Conservation (phyloP, 768 basidiomycete species). For the Trametes sanguinea region DNA sequence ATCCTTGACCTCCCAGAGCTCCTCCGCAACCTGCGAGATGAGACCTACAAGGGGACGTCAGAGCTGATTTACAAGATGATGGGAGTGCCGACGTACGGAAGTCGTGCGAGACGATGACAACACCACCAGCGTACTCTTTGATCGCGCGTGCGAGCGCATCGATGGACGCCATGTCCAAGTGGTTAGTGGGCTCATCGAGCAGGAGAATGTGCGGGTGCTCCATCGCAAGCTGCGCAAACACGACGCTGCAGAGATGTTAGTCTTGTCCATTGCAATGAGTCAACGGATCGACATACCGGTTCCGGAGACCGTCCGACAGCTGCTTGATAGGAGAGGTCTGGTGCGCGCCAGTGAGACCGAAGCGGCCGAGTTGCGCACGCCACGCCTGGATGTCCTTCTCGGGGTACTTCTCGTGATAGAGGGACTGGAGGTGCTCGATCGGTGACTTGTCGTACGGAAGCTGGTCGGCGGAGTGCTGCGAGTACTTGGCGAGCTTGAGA, state of each 20-base stretch:
- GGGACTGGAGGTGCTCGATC: conserved; percentile 87
- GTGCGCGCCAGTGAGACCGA: conserved; percentile 92
- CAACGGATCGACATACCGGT: conserved; percentile 60
- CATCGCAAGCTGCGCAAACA: conserved; percentile 96
- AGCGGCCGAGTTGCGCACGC: conserved; percentile 92
- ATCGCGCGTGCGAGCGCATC: conserved; percentile 95
- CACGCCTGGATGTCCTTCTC: conserved; percentile 94
- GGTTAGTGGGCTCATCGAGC: conserved; percentile 94
- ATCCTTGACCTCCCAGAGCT: conserved; percentile 98
- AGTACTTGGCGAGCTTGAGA: conserved; percentile 97
- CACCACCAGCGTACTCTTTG: conserved; percentile 96
- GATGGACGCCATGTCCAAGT: conserved; percentile 97
- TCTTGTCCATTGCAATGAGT: background rate
- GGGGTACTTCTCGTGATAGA: conserved; percentile 83
- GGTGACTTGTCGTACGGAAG: conserved; percentile 91
- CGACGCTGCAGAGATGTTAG: conserved; percentile 56
- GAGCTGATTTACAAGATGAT: background rate
- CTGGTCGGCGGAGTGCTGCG: conserved; percentile 98
- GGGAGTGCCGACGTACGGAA: conserved; percentile 69
- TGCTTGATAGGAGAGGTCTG: conserved; percentile 94
- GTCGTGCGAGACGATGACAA: conserved; percentile 99
- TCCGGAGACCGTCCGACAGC: conserved; percentile 93
- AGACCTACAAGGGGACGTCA: conserved; percentile 54
- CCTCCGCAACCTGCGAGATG: conserved; percentile 97
- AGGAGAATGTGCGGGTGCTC: conserved; percentile 95